A percentile compares a stretch with the other conserved stretches of the same genome.
These are phyloP conservation scores for Eimeria falciformis DNA, from an alignment of 169 alveolate genomes.

Conservation along the genomic window DNA sequence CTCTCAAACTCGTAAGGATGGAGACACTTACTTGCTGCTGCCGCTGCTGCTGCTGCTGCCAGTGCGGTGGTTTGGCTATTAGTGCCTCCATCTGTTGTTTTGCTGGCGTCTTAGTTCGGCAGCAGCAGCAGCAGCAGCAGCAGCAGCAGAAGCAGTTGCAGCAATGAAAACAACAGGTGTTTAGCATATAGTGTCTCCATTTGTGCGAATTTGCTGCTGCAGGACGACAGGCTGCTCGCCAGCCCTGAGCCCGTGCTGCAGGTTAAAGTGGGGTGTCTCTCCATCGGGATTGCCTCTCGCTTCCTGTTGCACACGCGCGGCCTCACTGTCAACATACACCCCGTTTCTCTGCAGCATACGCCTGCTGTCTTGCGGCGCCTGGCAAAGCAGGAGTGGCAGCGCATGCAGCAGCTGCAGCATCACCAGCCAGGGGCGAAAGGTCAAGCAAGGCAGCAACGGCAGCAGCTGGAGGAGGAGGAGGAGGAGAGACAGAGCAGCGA, in stretches of 20 bases:
- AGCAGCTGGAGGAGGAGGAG: not conserved
- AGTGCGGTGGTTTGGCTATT: not conserved
- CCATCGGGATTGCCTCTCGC: not conserved
- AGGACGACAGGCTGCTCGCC: constrained; percentile 16
- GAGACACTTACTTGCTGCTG: constrained; percentile 55
- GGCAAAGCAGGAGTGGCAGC: constrained; percentile 16
- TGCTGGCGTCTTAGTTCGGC: not conserved
- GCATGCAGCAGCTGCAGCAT: constrained; percentile 64
- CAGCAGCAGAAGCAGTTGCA: not conserved
- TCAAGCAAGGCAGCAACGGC: not conserved
- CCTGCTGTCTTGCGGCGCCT: not conserved
- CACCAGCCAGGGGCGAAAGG: not conserved
- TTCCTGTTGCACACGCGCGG: not conserved
- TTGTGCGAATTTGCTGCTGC: constrained; percentile 28
- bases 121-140: not conserved
- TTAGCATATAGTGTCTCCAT: not conserved
- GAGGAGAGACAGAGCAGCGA: not conserved
- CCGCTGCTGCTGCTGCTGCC: constrained; percentile 17
- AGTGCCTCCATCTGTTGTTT: not conserved
- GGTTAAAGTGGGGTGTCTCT: not conserved
- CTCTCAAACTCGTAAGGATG: constrained; percentile 47
- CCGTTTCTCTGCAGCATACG: constrained; percentile 32
- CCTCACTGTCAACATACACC: constrained; percentile 23
- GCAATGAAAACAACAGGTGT: not conserved
- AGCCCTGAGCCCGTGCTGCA: constrained; percentile 63